Base-by-base conservation (phyloP, 2,329 filamentous ascomycete genomes). In the Graphilbum fragrans region DNA sequence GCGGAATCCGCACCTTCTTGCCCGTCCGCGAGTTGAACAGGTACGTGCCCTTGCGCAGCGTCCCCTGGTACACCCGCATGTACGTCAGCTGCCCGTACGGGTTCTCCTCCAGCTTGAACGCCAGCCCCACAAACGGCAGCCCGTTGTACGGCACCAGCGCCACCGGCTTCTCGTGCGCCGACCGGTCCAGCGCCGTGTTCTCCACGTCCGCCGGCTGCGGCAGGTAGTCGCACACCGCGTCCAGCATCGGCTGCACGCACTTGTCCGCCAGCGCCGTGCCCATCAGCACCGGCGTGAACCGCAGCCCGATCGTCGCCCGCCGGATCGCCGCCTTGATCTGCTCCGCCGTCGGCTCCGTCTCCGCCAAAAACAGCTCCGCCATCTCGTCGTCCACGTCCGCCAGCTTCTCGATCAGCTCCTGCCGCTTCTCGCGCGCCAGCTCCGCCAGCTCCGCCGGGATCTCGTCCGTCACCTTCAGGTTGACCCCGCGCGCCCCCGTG, bases 321-420 rank as follows among this genome's bases (percentile, higher is more conserved):
- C 92, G 83, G 55, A 98, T 92, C 16, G 92, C 92, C 41, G 79
- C 83, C 66, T 90, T 94, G 61, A 98, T 84, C 66, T 98, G 87
- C 39, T 77, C 70, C 16, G 76, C 68, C 3, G 81, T 84, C 2
- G 92, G 92, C 41, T 78, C 81, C 53, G 74, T 64, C 63, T 96
- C 92, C 4, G 94, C 88, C 41, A 98, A 66, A 70, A 88, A 96
- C 39, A 95, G 69, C 63, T 98, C 88, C 19, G 90, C 90, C 45
- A 98, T 96, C 61, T 95, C 88, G 52, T 98, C 92, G 55, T 98
- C 92, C 35, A 96, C 90, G 64, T 98, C 92, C 21, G 92, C 92
- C 41, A 98, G 73, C 51, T 88, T 94, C 67, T 96, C 92, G 46
- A 98, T 88, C 46, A 98, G 71, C 53, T 82, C 80, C 55, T 80